Conservation (phyloP, 106 monocot species). For the Phalaenopsis aphrodite region DNA sequence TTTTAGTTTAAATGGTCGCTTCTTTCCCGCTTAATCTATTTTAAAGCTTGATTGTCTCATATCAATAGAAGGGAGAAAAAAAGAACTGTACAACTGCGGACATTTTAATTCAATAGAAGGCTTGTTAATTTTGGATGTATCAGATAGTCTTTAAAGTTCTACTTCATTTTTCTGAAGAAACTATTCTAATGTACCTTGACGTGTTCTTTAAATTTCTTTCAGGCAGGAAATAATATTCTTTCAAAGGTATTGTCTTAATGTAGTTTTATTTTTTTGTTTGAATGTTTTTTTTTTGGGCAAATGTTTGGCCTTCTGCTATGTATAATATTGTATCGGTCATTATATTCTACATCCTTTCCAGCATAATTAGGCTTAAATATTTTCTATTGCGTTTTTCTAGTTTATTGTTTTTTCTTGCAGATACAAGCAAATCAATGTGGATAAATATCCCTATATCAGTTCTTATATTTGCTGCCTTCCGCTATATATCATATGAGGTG, state of each 20-base stretch:
- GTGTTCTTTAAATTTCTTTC: not conserved
- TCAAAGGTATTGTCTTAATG: not conserved
- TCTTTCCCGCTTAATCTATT: not conserved
- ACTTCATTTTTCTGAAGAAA: not conserved
- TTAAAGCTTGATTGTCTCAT: not conserved
- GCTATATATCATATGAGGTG: conserved; percentile 74
- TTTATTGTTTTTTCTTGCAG: conserved; percentile 26
- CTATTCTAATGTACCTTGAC: too few species aligned
- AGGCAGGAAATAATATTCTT: not conserved
- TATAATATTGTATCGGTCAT: not conserved
- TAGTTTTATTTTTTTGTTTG: not conserved
- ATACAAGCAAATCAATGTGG: conserved; percentile 99
- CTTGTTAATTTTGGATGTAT: not conserved
- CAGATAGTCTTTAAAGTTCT: not conserved
- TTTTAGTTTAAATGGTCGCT: not conserved
- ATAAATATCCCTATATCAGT: conserved; percentile 86
- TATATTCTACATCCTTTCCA: not conserved
- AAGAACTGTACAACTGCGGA: not conserved
- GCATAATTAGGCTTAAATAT: not conserved
- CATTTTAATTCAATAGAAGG: not conserved
- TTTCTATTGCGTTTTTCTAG: not conserved
- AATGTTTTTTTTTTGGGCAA: not conserved
- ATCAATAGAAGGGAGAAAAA: not conserved
- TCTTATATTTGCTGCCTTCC: conserved; percentile 63
- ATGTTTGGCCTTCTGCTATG: not conserved